Evolutionary conservation across 192 early-diverging fungal species (phyloP).

Genomic region (Lobulomyces angularis): DNA sequence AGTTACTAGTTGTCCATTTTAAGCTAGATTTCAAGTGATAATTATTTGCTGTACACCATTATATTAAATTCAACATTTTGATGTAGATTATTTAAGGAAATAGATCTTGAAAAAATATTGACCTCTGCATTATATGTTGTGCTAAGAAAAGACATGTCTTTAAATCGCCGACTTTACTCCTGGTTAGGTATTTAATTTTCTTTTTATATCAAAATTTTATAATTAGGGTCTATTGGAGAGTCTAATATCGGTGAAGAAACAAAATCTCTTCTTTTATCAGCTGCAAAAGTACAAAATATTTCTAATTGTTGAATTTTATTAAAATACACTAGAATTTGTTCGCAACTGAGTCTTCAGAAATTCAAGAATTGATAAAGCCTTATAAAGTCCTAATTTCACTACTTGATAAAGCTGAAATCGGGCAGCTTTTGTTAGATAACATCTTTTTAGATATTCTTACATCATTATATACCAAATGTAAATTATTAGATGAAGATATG

Average conservation of each 20-base stretch:
- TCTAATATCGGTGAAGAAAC: slow-evolving; percentile 3
- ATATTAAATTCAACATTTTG: neutral
- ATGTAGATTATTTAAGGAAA: slow-evolving; percentile 34
- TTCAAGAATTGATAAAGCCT: slow-evolving; percentile 43
- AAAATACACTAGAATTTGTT: slow-evolving; percentile 33
- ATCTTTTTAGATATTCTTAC: slow-evolving; percentile 60
- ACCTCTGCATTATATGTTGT: slow-evolving; percentile 67
- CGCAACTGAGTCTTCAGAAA: slow-evolving; percentile 7
- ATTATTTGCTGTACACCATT: neutral
- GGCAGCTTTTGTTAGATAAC: slow-evolving; percentile 56
- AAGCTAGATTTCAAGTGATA: slow-evolving; percentile 41
- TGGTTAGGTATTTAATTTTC: slow-evolving; percentile 56
- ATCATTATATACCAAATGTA: slow-evolving; percentile 38
- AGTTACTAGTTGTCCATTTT: slow-evolving; percentile 65
- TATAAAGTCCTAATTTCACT: slow-evolving; percentile 76
- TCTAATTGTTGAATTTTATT: slow-evolving; percentile 3
- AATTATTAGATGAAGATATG: neutral
- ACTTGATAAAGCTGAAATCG: slow-evolving; percentile 73
- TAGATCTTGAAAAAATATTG: slow-evolving; percentile 57
- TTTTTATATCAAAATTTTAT: neutral
- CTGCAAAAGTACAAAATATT: neutral
- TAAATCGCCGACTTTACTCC: slow-evolving; percentile 81
- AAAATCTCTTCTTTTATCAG: too few relatives aligned
- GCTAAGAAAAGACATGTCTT: slow-evolving; percentile 81
- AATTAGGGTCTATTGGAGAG: neutral